Conservation (phyloP, 192 early-diverging fungal species). For the Mortierella claussenii region DNA sequence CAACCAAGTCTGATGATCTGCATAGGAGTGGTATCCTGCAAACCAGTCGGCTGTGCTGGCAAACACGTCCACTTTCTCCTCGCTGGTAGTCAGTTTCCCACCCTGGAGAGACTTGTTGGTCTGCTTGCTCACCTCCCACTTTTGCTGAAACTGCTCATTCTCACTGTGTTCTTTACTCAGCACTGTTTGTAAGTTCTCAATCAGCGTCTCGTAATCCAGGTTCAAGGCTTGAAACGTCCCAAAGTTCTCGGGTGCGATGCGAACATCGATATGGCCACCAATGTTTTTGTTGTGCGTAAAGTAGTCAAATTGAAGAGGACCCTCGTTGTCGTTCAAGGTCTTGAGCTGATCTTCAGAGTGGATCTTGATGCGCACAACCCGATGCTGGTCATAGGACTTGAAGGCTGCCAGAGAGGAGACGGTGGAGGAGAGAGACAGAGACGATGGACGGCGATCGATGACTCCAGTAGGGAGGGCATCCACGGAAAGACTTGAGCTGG, state of each 20-base stretch:
- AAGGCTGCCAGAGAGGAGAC: neutral
- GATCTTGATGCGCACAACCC: slow-evolving; percentile 52
- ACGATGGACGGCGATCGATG: neutral
- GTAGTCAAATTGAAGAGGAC: slow-evolving; percentile 18
- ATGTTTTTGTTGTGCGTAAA: slow-evolving; percentile 39
- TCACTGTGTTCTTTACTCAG: slow-evolving; percentile 52
- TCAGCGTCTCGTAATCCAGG: slow-evolving; percentile 38
- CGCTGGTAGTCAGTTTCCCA: too few relatives aligned
- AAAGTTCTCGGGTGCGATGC: slow-evolving; percentile 33
- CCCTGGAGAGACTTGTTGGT: slow-evolving; percentile 4
- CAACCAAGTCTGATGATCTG: slow-evolving; percentile 35
- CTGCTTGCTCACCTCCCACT: slow-evolving; percentile 9
- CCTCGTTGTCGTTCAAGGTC: slow-evolving; percentile 24
- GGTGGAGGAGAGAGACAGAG: too few relatives aligned
- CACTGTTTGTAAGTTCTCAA: slow-evolving; percentile 56
- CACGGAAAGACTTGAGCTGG: neutral
- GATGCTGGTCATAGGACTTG: slow-evolving; percentile 39
- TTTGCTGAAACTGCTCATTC: slow-evolving; percentile 20
- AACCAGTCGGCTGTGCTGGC: slow-evolving; percentile 24
- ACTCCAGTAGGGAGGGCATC: slow-evolving; percentile 4
- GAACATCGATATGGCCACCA: slow-evolving; percentile 50
- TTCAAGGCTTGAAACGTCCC: slow-evolving; percentile 31
- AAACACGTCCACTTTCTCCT: neutral
- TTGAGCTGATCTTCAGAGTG: slow-evolving; percentile 37
- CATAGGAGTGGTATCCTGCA: slow-evolving; percentile 31